Base-by-base conservation (phyloP, 75 land plant species). In the Sequoia sempervirens region DNA sequence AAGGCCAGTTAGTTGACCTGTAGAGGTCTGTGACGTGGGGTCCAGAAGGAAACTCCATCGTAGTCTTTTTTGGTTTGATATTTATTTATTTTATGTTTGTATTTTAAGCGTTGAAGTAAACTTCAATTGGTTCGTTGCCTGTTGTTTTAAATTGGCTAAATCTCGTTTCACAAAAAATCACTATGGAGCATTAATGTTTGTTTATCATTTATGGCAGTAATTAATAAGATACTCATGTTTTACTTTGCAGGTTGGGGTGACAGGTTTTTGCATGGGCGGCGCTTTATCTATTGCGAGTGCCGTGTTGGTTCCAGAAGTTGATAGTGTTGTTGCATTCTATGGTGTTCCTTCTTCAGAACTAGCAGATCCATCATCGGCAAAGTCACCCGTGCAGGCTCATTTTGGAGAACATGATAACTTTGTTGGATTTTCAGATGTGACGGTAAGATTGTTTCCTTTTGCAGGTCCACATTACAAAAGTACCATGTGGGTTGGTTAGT, bases 231-330 rank as follows among this genome's bases (percentile, higher is more conserved):
- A 69, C 38, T 84, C 85, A 38, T 47, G 9, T 61, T 85, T 85
- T 76, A 28, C 53, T 73, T 83, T 40, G 56, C 85, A 97, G 98
- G 98, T 94, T 84, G 99, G 99, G 80, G 99, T 97, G 2, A 92
- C 95, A 32, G 98, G 99, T 9, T 95, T 83, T 85, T 96, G 98
- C 90, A 97, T 95, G 98, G 99, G 99, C 38, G 99, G 99, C 86
- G 99, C 98, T 66, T 84, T 96, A 46, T 80, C 97, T 68, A 90
- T 95, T 84, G 98, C 98, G 83, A 95, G 96, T 88, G 90, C 91
- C 69, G 99, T 97, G 28, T 83, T 93, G 53, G 86, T 94, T 47
- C 98, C 96, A 56, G 96, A 86, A 80, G 89, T 97, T 80, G 98
- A 96, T 89, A 94, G 94, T 75, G 98, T 86, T 70, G 99, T 95